Base-by-base conservation (phyloP, 108 stramenopile species). In the Cylindrotheca fusiformis region DNA sequence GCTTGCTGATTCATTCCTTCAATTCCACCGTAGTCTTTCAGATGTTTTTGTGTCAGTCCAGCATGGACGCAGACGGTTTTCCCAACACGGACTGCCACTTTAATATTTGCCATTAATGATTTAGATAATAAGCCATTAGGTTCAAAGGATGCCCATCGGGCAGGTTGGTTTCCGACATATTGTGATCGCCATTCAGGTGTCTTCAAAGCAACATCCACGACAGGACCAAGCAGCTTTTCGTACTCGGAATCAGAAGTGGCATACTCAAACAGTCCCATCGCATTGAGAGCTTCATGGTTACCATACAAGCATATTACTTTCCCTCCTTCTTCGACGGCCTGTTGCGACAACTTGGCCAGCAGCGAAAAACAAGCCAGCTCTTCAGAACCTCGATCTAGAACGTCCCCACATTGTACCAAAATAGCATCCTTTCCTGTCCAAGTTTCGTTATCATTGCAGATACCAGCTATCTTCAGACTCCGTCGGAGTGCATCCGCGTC, bases 211-310 rank as follows among this genome's bases (percentile, higher is more conserved):
- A 14, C 58, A 55, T 79, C 75, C 2, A 75, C 36, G 0, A 51
- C 22, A 36, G 25, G 19, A 1, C 60, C 73, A 3, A 77, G 25
- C 3, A 23, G 32, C 5, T 56, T 19, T 60, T 85, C 84, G 53
- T 85, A 82, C 55, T 91, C 86, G 17, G 18, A 51, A 66, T 91
- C 81, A 6, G 78, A 79, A 57, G 69, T 52, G 10, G 84, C 80
- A 63, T 91, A 91, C 20, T 84, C 79, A 47, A 88, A 92, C 32
- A 86, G 62, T 20, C 87, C 87, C 44, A 76, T 72, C 46, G 80
- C 72, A 69, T 92, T 92, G 55, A 92, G 28, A 0, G 68, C 71
- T 72, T 92, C 90, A 54, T 92, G 90, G 73, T 92, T 92, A 3
- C 90, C 90, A 33, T 74, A 80, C 53, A 87, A 30, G 8, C 86